Evolutionary conservation across 2,329 filamentous ascomycete species (phyloP).

Genomic region (Aspergillus brunneoviolaceus): DNA sequence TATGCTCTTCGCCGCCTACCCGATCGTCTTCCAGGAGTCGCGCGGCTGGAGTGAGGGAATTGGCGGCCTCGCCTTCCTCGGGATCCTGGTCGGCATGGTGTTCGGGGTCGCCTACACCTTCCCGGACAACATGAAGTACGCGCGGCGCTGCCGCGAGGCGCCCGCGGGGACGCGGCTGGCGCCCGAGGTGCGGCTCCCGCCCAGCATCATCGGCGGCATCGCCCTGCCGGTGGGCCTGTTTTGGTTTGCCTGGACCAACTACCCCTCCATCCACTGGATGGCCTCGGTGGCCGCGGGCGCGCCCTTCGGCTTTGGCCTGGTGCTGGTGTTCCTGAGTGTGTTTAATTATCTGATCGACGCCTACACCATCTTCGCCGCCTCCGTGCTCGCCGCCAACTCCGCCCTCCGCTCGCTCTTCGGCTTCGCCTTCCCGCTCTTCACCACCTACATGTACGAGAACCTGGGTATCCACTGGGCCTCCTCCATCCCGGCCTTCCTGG

Average conservation of each 20-base stretch:
- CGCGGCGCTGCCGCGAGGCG: conserved; percentile 22
- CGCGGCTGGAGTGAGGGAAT: conserved; percentile 45
- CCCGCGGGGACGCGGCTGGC: conserved; percentile 39
- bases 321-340: conserved; percentile 40
- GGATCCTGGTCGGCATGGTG: conserved; percentile 43
- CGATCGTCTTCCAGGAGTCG: conserved; percentile 17
- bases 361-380: conserved; percentile 46
- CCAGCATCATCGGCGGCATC: conserved; percentile 49
- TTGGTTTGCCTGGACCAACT: conserved; percentile 61
- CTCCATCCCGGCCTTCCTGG: conserved; percentile 48
- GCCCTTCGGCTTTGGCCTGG: conserved; percentile 43
- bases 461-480: conserved; percentile 53
- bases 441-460: conserved; percentile 44
- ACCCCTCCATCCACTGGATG: conserved; percentile 41
- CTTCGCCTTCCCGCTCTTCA: conserved; percentile 51
- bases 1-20: conserved; percentile 21
- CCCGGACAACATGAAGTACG: conserved; percentile 39
- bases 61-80: conserved; percentile 49
- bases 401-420: conserved; percentile 49
- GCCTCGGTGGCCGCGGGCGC: conserved; percentile 35
- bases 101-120: conserved; percentile 40
- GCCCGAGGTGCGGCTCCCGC: conserved; percentile 57
- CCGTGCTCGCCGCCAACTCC: conserved; percentile 46
- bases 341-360: conserved; percentile 47
- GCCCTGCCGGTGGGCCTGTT: conserved; percentile 57